Conservation (phyloP, 495 filamentous ascomycete genomes). For the Penicillium lividum region DNA sequence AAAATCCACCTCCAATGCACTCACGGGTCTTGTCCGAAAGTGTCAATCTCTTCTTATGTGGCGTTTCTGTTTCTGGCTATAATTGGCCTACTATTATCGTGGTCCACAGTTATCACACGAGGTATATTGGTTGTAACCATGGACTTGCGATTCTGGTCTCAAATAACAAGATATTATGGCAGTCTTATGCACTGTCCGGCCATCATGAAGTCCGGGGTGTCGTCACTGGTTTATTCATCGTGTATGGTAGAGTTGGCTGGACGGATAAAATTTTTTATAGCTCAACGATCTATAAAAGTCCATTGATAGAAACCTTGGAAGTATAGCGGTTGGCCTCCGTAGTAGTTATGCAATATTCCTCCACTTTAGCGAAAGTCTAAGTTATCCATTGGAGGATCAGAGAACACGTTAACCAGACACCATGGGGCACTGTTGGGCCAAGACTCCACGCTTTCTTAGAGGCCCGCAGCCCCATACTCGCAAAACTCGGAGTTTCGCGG, state of each 20-base stretch:
- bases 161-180: background rate
- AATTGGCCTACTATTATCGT: conserved; percentile 17
- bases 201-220: background rate
- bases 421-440: conserved; percentile 5
- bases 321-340: background rate
- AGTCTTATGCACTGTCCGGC: background rate
- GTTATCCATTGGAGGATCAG: conserved; percentile 5
- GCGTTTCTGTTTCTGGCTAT: conserved; percentile 8
- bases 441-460: conserved; percentile 13
- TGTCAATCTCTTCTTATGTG: conserved; percentile 5
- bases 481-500: conserved; percentile 21
- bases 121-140: background rate
- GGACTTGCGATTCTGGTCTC: background rate
- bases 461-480: conserved; percentile 8
- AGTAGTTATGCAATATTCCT: background rate
- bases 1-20: background rate
- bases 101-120: conserved; percentile 20
- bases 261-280: background rate
- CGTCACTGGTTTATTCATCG: background rate
- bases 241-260: background rate
- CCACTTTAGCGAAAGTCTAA: conserved; percentile 12
- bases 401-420: conserved; percentile 12
- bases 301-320: background rate
- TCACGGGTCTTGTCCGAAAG: conserved; percentile 18
- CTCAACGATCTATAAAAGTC: background rate